These are phyloP conservation scores for Amanita exitialis DNA, from an alignment of 768 basidiomycete species.

Conservation along the genomic window DNA sequence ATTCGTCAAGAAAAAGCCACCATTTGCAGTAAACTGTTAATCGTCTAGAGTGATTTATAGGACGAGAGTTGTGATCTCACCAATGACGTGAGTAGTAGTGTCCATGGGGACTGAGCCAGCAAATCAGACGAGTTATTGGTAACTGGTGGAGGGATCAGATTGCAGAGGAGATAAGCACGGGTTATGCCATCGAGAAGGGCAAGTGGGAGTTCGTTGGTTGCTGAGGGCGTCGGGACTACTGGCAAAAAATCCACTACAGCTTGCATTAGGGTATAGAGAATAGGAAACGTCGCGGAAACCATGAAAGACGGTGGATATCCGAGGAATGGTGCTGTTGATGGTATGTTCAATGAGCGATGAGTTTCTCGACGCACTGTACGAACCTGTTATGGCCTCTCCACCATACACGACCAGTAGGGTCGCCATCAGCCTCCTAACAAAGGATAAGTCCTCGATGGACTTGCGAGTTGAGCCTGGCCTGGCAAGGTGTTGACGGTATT, in stretches of 20 bases:
- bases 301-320: constrained; percentile 71
- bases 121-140: constrained; percentile 35
- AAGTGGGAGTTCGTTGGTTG: constrained; percentile 59
- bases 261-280: constrained; percentile 53
- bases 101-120: constrained; percentile 63
- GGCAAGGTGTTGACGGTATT: constrained; percentile 32
- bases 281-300: constrained; percentile 55
- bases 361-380: neutral
- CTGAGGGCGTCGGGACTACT: constrained; percentile 35
- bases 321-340: constrained; percentile 46
- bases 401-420: constrained; percentile 67
- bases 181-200: constrained; percentile 70
- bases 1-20: constrained; percentile 73
- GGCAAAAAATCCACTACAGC: constrained; percentile 56
- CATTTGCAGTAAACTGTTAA: constrained; percentile 58
- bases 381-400: constrained; percentile 65
- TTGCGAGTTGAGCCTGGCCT: constrained; percentile 20
- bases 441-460: constrained; percentile 39
- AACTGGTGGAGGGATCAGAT: constrained; percentile 64
- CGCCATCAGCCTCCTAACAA: constrained; percentile 44
- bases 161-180: constrained; percentile 71
- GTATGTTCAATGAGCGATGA: neutral
- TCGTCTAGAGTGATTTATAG: neutral
- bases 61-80: constrained; percentile 27
- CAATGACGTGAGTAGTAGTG: constrained; percentile 63